phyloP scores from a whole-genome alignment of 208 protist genomes.

The Trypanosoma lewisi region DNA sequence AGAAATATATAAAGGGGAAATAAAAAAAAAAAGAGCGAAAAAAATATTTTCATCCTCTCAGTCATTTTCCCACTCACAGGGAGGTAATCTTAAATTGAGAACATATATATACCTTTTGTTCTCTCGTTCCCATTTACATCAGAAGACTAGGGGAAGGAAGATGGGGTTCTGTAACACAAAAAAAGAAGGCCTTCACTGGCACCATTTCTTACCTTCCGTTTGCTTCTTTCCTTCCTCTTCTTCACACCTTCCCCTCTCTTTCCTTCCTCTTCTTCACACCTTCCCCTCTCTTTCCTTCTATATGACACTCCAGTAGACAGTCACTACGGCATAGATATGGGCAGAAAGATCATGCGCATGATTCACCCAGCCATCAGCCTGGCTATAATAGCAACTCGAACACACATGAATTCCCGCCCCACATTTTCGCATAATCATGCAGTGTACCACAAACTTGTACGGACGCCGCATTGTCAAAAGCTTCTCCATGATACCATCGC shows the following conservation, averaged over 20 bases:
- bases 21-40: neutral
- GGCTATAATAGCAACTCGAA: conserved; percentile 78
- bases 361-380: conserved; percentile 77
- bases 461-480: conserved; percentile 73
- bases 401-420: conserved; percentile 85
- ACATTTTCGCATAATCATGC: conserved; percentile 82
- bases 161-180: too few relatives aligned
- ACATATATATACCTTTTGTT: too few relatives aligned
- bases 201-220: too few relatives aligned
- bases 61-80: neutral
- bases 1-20: neutral
- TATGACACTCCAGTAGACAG: conserved; percentile 83
- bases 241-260: neutral
- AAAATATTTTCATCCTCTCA: neutral
- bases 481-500: conserved; percentile 80
- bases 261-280: neutral
- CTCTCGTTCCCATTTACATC: neutral
- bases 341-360: conserved; percentile 85
- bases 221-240: too few relatives aligned
- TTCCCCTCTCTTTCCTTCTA: conserved; percentile 25
- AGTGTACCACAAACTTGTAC: conserved; percentile 85
- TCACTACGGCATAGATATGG: conserved; percentile 79
- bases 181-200: too few relatives aligned
- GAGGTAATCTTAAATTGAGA: too few relatives aligned
- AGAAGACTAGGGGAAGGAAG: neutral